phyloP scores from a whole-genome alignment of 2,329 filamentous ascomycete species.

The Neonectria neomacrospora region DNA sequence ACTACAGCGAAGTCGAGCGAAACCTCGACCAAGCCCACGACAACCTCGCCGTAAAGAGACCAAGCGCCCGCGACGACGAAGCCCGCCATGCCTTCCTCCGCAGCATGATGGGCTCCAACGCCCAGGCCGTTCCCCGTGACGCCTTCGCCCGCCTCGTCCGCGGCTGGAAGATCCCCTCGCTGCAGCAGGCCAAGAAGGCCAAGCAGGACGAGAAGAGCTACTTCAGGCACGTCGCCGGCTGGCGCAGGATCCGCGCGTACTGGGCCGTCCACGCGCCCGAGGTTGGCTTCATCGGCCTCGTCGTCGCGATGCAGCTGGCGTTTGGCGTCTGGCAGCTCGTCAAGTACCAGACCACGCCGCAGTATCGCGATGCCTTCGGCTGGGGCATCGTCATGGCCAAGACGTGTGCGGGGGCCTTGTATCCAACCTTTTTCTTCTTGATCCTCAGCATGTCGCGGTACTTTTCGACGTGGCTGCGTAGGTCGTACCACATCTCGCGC shows the following conservation, averaged over 20 bases:
- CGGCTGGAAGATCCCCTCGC: conserved; percentile 59
- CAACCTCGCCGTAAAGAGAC: conserved; percentile 59
- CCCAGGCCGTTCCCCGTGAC: conserved; percentile 55
- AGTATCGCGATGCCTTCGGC: conserved; percentile 62
- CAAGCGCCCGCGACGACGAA: conserved; percentile 52
- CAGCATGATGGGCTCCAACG: conserved; percentile 58
- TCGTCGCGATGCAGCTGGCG: conserved; percentile 59
- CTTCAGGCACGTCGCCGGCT: conserved; percentile 56
- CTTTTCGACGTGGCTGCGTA: conserved; percentile 62
- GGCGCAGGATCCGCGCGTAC: conserved; percentile 60
- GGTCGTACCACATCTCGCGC: conserved; percentile 62
- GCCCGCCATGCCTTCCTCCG: conserved; percentile 63
- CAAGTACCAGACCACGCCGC: conserved; percentile 58
- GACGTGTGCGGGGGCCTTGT: conserved; percentile 64
- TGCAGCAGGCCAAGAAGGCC: conserved; percentile 59
- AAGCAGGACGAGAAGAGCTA: conserved; percentile 60
- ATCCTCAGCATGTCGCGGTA: conserved; percentile 68
- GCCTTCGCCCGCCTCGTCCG: conserved; percentile 59
- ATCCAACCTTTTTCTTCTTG: conserved; percentile 68
- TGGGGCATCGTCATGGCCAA: conserved; percentile 68
- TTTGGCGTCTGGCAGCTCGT: conserved; percentile 67
- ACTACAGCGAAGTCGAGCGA: conserved; percentile 62
- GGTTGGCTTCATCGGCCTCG: conserved; percentile 60
- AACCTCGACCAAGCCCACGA: conserved; percentile 65
- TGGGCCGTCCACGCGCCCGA: conserved; percentile 67